Conservation (phyloP, 164 flowering plant species). For the Liriodendron chinense region DNA sequence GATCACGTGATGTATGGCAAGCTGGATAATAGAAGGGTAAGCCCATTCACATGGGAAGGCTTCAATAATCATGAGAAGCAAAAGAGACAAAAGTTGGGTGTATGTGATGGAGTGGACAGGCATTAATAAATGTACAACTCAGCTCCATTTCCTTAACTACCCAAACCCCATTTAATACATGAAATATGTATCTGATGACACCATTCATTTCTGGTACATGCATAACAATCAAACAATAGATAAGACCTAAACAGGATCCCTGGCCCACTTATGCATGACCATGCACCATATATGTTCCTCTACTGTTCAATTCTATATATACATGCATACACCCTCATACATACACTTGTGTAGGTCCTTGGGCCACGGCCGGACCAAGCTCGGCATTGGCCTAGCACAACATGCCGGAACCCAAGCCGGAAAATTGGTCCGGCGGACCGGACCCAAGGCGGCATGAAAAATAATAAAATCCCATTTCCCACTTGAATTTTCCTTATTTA, state of each 20-base stretch:
- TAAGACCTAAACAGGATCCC: background rate
- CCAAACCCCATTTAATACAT: background rate
- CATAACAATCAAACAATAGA: no score
- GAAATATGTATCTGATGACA: background rate
- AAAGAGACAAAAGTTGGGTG: slow-evolving; percentile 58
- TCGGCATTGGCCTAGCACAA: no score
- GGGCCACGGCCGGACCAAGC: no score
- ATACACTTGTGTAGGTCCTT: no score
- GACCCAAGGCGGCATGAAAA: no score
- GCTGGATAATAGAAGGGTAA: background rate
- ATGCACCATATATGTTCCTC: no score
- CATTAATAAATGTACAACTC: slow-evolving; percentile 26
- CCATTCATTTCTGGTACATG: background rate
- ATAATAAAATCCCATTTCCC: no score
- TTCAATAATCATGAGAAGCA: slow-evolving; percentile 40
- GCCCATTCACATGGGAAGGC: slow-evolving; percentile 45
- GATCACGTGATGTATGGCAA: background rate
- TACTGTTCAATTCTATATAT: no score
- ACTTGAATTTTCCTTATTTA: no score
- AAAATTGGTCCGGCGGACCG: no score
- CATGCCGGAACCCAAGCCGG: no score
- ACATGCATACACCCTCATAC: no score
- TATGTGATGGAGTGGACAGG: slow-evolving; percentile 12
- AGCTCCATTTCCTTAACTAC: slow-evolving; percentile 21
- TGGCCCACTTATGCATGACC: background rate